phyloP scores from a whole-genome alignment of 352 stramenopile species.

The Pythium guiyangense region DNA sequence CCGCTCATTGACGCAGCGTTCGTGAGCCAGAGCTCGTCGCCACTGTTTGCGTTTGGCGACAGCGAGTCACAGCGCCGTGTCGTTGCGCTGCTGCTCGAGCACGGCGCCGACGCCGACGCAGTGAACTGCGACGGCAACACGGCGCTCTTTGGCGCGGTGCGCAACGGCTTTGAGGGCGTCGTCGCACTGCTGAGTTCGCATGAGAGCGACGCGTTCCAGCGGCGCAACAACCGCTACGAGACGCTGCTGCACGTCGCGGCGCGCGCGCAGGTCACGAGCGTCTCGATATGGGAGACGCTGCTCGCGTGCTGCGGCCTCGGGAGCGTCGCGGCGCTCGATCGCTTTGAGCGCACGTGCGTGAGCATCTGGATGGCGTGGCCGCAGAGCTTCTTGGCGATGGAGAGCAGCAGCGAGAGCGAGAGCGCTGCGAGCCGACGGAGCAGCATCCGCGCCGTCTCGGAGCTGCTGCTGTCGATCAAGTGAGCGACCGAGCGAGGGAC shows the following conservation, averaged over 20 bases:
- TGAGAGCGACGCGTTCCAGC: neutral
- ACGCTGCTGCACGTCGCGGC: slow-evolving; percentile 26
- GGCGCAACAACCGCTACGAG: slow-evolving; percentile 13
- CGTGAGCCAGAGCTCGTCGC: slow-evolving; percentile 20
- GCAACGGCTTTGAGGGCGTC: slow-evolving; percentile 16
- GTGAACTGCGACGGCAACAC: slow-evolving; percentile 15
- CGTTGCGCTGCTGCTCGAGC: slow-evolving; percentile 19
- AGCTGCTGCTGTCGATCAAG: slow-evolving; percentile 3
- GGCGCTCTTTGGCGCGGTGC: slow-evolving; percentile 20
- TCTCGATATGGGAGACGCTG: slow-evolving; percentile 21
- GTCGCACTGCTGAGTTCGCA: slow-evolving; percentile 8
- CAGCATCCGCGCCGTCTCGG: slow-evolving; percentile 1
- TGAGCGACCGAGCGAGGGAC: neutral
- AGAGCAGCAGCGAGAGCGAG: neutral
- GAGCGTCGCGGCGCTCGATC: slow-evolving; percentile 5
- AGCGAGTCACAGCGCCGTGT: slow-evolving; percentile 21
- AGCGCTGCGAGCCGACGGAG: neutral
- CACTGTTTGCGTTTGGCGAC: slow-evolving; percentile 32
- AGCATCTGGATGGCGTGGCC: slow-evolving; percentile 18
- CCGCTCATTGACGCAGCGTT: slow-evolving; percentile 32
- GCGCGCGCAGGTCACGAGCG: slow-evolving; percentile 19
- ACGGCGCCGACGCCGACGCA: slow-evolving; percentile 15
- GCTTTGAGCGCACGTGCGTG: slow-evolving; percentile 20
- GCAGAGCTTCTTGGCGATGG: slow-evolving; percentile 1
- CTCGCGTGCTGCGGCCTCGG: slow-evolving; percentile 8